These are phyloP conservation scores for Moricandia arvensis DNA, from an alignment of 345 rosid species.

Conservation along the genomic window DNA sequence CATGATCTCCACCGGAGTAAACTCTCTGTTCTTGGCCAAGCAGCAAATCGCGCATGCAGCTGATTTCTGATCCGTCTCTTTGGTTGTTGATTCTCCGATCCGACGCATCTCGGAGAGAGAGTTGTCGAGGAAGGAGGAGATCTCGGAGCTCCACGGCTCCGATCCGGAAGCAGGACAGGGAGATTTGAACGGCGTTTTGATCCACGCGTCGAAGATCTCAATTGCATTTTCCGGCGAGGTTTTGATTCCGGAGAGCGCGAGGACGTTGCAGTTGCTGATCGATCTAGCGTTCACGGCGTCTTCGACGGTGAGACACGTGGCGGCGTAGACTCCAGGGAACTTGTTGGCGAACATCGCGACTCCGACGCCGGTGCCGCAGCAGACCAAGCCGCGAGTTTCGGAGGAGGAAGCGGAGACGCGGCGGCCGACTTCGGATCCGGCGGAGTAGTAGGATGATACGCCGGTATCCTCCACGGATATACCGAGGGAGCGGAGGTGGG, in stretches of 20 bases:
- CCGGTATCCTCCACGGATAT: conserved; percentile 83
- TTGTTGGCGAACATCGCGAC: conserved; percentile 90
- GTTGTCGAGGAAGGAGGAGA: conserved; percentile 50
- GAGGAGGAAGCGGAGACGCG: conserved; percentile 53
- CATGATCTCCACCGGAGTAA: conserved; percentile 59
- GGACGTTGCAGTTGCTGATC: conserved; percentile 74
- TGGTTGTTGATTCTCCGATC: conserved; percentile 40
- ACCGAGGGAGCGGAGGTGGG: conserved; percentile 73
- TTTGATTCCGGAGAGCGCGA: conserved; percentile 68
- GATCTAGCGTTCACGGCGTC: conserved; percentile 77
- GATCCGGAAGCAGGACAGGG: conserved; percentile 71
- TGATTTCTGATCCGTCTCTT: too few relatives aligned
- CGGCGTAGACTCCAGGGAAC: conserved; percentile 75
- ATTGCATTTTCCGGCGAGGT: conserved; percentile 58
- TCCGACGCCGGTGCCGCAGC: conserved; percentile 82
- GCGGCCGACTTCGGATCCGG: conserved; percentile 83
- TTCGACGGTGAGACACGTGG: conserved; percentile 63
- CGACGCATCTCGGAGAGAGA: conserved; percentile 53
- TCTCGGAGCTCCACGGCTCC: conserved; percentile 60
- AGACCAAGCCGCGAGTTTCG: conserved; percentile 58
- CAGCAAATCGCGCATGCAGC: conserved; percentile 62
- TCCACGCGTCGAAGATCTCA: conserved; percentile 69
- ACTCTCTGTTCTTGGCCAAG: conserved; percentile 59
- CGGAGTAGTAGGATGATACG: conserved; percentile 49
- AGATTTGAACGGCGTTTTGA: conserved; percentile 66